These are phyloP conservation scores for Mycena crocata DNA, from an alignment of 768 basidiomycete species.

Conservation along the genomic window DNA sequence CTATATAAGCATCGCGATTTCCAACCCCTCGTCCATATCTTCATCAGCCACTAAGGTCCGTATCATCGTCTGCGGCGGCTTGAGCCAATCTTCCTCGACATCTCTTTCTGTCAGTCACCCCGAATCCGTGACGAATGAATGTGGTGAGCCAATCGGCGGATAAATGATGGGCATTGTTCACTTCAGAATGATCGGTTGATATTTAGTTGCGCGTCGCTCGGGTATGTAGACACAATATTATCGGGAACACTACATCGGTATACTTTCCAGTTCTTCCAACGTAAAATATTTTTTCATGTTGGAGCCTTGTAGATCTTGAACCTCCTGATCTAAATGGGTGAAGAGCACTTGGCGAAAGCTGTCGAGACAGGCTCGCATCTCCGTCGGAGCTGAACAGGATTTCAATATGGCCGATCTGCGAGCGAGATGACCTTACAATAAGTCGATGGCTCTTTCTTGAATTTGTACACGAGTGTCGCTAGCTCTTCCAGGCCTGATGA, in stretches of 20 bases:
- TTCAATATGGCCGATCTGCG: not conserved
- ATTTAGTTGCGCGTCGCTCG: too few species aligned
- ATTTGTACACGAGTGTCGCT: constrained; percentile 52
- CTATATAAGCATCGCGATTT: too few species aligned
- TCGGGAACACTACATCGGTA: constrained; percentile 38
- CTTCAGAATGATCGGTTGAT: too few species aligned
- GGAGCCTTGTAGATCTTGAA: constrained; percentile 60
- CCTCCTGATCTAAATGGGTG: constrained; percentile 65
- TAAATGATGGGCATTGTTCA: too few species aligned
- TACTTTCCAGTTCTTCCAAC: constrained; percentile 55
- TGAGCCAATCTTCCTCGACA: too few species aligned
- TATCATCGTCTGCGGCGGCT: too few species aligned
- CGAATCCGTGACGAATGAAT: too few species aligned
- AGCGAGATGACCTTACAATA: constrained; percentile 46
- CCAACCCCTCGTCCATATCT: too few species aligned
- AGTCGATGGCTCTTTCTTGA: constrained; percentile 53
- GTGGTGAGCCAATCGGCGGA: too few species aligned
- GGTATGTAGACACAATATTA: too few species aligned
- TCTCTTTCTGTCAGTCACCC: too few species aligned
- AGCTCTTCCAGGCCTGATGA: constrained; percentile 54
- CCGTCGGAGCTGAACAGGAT: constrained; percentile 46
- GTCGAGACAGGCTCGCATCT: constrained; percentile 63
- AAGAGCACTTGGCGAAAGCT: constrained; percentile 62
- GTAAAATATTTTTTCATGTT: constrained; percentile 67
- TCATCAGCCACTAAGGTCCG: too few species aligned